phyloP scores from a whole-genome alignment of 306 rosid species.

The Arachis stenosperma region DNA sequence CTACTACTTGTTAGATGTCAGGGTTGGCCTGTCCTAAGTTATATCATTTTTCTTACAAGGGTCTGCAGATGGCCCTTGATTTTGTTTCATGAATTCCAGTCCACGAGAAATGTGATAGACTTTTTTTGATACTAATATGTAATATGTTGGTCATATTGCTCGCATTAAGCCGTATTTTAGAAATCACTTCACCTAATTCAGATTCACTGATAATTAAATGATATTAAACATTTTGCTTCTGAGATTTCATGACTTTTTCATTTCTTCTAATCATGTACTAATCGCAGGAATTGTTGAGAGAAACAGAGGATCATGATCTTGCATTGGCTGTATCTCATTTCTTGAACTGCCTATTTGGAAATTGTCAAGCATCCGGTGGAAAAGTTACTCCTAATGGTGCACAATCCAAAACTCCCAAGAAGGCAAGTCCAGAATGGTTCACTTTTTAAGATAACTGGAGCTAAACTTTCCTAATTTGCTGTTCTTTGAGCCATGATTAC shows the following conservation, averaged over 20 bases:
- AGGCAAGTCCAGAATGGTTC: conserved; percentile 49
- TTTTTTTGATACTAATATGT: conserved; percentile 7
- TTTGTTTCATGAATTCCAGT: background rate
- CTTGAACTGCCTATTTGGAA: conserved; percentile 93
- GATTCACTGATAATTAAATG: conserved; percentile 3
- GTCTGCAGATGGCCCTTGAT: background rate
- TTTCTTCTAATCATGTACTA: conserved; percentile 13
- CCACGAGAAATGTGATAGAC: conserved; percentile 15
- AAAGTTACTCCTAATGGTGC: conserved; percentile 50
- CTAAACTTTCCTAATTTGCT: conserved; percentile 8
- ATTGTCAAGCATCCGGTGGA: conserved; percentile 63
- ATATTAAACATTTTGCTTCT: conserved; percentile 14
- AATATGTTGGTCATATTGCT: conserved; percentile 9
- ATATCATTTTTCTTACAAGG: background rate
- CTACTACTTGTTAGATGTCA: background rate
- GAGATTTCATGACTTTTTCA: conserved; percentile 3
- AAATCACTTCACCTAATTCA: conserved; percentile 13
- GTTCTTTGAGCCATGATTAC: conserved; percentile 1
- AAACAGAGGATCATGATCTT: conserved; percentile 88
- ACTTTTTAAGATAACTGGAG: conserved; percentile 21
- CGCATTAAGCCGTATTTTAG: background rate
- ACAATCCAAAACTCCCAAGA: conserved; percentile 63
- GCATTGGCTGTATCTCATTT: conserved; percentile 81
- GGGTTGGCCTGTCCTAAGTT: conserved; percentile 10
- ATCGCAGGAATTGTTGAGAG: conserved; percentile 84